phyloP scores from a whole-genome alignment of 176 grass and related monocot species.

The Zizania latifolia region DNA sequence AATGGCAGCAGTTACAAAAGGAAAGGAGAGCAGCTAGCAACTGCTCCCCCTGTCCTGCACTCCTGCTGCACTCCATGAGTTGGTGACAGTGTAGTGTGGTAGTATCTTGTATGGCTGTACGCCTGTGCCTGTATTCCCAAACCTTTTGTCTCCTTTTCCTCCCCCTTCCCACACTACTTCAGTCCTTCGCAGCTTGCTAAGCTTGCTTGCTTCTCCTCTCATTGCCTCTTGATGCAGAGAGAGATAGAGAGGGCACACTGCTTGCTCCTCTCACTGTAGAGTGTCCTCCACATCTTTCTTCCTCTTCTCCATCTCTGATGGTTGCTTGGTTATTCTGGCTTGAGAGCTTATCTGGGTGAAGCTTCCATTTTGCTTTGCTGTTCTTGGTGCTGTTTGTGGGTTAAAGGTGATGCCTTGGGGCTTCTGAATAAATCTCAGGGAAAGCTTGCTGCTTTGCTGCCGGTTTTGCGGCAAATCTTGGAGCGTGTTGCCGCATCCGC shows the following conservation, averaged over 20 bases:
- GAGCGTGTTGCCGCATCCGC: background rate
- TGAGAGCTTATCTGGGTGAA: background rate
- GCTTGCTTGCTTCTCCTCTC: background rate
- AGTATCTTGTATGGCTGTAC: constrained; percentile 27
- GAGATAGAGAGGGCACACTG: background rate
- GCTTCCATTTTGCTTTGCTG: background rate
- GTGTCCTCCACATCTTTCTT: background rate
- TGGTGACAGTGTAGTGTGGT: constrained; percentile 26
- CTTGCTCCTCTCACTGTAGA: background rate
- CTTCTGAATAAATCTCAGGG: constrained; percentile 15
- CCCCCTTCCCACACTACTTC: background rate
- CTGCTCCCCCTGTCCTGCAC: background rate
- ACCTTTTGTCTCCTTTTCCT: constrained; percentile 3
- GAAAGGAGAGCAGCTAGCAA: background rate
- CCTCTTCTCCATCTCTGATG: background rate
- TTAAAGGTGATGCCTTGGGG: constrained; percentile 1
- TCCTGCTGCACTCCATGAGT: constrained; percentile 23
- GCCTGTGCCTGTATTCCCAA: constrained; percentile 13
- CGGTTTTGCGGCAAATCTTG: constrained; percentile 8
- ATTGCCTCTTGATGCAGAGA: background rate
- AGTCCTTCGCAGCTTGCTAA: background rate
- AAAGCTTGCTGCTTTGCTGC: constrained; percentile 3
- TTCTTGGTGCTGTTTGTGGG: background rate
- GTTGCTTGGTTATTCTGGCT: constrained; percentile 4
- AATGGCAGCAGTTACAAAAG: constrained; percentile 25